phyloP scores from a whole-genome alignment of 192 early-diverging fungal genomes.

The Coemansia interrupta region DNA sequence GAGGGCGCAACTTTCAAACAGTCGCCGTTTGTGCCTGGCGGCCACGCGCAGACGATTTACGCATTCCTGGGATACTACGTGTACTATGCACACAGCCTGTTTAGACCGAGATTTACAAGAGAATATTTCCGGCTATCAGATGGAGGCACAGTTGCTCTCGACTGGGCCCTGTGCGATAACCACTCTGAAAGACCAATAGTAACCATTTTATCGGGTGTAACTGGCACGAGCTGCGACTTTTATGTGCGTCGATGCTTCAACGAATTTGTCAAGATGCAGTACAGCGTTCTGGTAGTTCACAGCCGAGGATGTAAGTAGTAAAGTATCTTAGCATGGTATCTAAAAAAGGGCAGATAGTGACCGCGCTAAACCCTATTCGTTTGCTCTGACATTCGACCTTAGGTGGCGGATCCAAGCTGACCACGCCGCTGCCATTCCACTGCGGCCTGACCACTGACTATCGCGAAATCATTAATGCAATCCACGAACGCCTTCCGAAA shows the following conservation, averaged over 20 bases:
- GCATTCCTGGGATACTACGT: conserved; percentile 45
- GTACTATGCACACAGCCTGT: conserved; percentile 52
- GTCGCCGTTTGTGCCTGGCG: conserved; percentile 68
- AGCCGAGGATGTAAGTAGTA: conserved; percentile 72
- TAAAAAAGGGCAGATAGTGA: neutral
- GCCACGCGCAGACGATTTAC: conserved; percentile 72
- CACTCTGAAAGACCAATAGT: conserved; percentile 66
- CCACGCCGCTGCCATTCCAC: conserved; percentile 74
- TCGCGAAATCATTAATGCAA: conserved; percentile 32
- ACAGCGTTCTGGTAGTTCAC: conserved; percentile 81
- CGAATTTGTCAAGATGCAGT: conserved; percentile 59
- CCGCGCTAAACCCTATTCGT: neutral
- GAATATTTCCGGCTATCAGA: conserved; percentile 71
- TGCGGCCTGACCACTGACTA: conserved; percentile 80
- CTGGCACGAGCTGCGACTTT: conserved; percentile 85
- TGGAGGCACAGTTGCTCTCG: conserved; percentile 80
- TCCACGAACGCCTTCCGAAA: conserved; percentile 56
- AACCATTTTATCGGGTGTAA: conserved; percentile 84
- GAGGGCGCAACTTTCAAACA: conserved; percentile 58
- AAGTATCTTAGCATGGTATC: neutral
- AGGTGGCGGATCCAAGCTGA: conserved; percentile 68
- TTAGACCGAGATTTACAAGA: conserved; percentile 37
- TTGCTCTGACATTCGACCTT: neutral
- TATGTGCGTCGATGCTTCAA: conserved; percentile 80
- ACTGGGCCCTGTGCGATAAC: conserved; percentile 70